These are phyloP conservation scores for Zoysia matrella DNA, from an alignment of 202 grass and related monocot genomes.

Conservation along the genomic window DNA sequence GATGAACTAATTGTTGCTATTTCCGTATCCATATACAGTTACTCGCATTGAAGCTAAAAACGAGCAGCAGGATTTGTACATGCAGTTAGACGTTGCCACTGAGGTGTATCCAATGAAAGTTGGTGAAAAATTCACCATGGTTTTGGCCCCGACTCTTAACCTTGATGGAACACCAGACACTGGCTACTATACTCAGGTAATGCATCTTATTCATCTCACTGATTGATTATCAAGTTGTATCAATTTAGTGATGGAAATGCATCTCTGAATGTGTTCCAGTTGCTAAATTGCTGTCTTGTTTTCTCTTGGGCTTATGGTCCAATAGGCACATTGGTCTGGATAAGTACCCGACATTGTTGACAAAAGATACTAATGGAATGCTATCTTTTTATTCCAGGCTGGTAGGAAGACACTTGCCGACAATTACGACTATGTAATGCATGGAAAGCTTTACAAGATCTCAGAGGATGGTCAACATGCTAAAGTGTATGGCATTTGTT, in stretches of 20 bases:
- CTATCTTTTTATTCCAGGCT: constrained; percentile 49
- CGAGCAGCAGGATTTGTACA: constrained; percentile 66
- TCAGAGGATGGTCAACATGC: constrained; percentile 59
- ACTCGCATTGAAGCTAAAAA: constrained; percentile 71
- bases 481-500: constrained; percentile 62
- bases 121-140: constrained; percentile 78
- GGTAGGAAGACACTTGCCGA: constrained; percentile 81
- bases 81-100: constrained; percentile 81
- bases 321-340: neutral
- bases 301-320: neutral
- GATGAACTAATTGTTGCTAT: neutral
- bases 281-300: constrained; percentile 10
- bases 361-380: neutral
- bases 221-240: neutral
- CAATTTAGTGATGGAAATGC: constrained; percentile 1
- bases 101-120: constrained; percentile 71
- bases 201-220: neutral
- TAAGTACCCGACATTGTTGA: neutral
- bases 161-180: constrained; percentile 81
- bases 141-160: constrained; percentile 80
- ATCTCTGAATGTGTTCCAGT: neutral
- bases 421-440: constrained; percentile 41
- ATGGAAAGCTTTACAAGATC: constrained; percentile 41
- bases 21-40: constrained; percentile 49
- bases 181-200: constrained; percentile 83